Evolutionary conservation across 768 basidiomycete species (phyloP), one percentile per base, ranked within the genome.

Genomic region (Podaxis sp.): DNA sequence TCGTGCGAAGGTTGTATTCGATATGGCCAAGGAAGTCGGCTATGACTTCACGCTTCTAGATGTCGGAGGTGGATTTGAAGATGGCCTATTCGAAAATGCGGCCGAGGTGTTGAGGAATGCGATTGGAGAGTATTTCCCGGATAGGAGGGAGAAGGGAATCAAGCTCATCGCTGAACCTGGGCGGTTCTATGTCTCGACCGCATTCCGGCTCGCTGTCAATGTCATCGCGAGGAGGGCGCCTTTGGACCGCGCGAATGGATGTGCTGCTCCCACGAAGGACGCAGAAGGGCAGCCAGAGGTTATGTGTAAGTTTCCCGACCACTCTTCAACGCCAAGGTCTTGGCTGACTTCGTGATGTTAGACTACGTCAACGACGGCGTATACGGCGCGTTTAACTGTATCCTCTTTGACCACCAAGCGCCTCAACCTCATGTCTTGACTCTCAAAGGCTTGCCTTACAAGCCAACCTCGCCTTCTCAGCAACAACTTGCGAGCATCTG

Each of bases 281-380:
- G 63, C 61, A 4, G 63, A 76, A 59, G 79, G 82, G 68, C 74
- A 77, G 44, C 80, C 80, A 46, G 72, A 73, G 57, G 89, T 95
- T 68, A 99, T 98, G 96, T 97, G 95, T 97, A 77, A 75, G 95
- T 70, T 46, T 17, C 42, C 36, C 54, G 19, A 17, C 40, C 49
- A 40, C 56, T 61, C 57, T 40, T 40, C 36, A 39, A 24, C n/a
- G 46, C 26, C 63, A 63, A 40, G 39, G n/a, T 52, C 30, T 39
- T 59, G 40, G 15, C 33, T 59, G 59, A 61, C 64, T 57, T 61
- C 64, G 9, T 33, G 59, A 46, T 66, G 33, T 42, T 74, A 97
- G 95, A 98, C 80, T 99, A 99, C 81, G 95, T 99, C 84, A 99
- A 98, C 78, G 96, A 99, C 74, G 97, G 97, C 49, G 95, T 99